These are phyloP conservation scores for Punctularia strigosozonata DNA, from an alignment of 768 basidiomycete genomes.

Conservation along the genomic window DNA sequence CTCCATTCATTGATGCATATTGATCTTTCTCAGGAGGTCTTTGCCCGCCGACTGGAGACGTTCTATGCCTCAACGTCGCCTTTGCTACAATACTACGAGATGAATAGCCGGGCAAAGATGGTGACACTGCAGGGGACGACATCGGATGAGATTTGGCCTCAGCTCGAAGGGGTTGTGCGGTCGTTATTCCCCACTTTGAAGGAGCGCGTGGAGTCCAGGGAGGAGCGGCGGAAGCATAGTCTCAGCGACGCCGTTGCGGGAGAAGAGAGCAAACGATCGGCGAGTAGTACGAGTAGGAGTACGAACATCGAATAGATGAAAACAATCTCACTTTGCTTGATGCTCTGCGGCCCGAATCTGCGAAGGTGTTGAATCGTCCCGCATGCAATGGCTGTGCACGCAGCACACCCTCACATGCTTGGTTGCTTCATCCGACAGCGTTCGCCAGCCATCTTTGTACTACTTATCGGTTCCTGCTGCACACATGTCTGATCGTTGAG, in stretches of 20 bases:
- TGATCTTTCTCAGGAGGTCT: constrained; percentile 45
- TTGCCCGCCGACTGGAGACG: constrained; percentile 59
- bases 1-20: background rate
- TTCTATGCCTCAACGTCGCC: constrained; percentile 79
- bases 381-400: no score
- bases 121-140: constrained; percentile 59
- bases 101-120: constrained; percentile 36
- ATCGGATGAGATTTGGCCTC: constrained; percentile 86
- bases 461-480: no score
- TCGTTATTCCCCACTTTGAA: constrained; percentile 46
- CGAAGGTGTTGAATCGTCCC: no score
- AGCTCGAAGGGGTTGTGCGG: constrained; percentile 52
- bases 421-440: no score
- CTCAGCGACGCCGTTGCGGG: constrained; percentile 39
- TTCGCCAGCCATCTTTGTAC: no score
- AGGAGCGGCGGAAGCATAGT: constrained; percentile 33
- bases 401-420: no score
- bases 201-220: constrained; percentile 31
- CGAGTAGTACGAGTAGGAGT: constrained; percentile 9
- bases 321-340: no score
- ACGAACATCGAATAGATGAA: constrained; percentile 6
- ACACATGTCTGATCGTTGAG: no score
- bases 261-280: constrained; percentile 5
- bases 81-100: constrained; percentile 60
- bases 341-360: no score